Evolutionary conservation across 495 filamentous ascomycete species (phyloP).

Genomic region (Neurospora tetrasperma): DNA sequence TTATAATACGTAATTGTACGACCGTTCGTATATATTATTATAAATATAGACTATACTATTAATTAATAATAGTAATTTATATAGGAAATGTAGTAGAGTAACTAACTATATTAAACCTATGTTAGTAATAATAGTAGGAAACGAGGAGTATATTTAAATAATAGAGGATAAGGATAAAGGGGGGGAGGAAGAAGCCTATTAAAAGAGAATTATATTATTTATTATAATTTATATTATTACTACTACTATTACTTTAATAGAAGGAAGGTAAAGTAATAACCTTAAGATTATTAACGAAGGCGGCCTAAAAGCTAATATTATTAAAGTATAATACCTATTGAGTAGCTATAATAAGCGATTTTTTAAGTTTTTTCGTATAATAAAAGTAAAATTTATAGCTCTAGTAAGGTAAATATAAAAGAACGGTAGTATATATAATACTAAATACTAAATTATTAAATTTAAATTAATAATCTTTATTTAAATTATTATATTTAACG

Average conservation of each 20-base stretch:
- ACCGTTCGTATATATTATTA: too few species aligned
- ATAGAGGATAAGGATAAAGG: too few species aligned
- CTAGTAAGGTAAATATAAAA: not conserved
- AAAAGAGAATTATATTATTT: too few species aligned
- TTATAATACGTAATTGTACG: too few species aligned
- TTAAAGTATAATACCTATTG: not conserved
- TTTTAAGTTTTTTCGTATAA: not conserved
- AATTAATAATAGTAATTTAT: too few species aligned
- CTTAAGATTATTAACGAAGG: not conserved
- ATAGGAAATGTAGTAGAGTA: too few species aligned
- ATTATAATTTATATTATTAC: accelerated
- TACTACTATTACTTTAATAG: too few species aligned
- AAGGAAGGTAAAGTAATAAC: too few species aligned
- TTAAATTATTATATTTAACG: not conserved
- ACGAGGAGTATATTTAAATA: too few species aligned
- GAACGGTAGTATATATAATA: not conserved
- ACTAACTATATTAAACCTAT: too few species aligned
- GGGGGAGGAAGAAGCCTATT: too few species aligned
- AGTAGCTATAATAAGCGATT: not conserved
- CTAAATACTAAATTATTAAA: not conserved
- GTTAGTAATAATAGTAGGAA: too few species aligned
- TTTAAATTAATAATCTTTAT: not conserved
- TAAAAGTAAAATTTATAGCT: not conserved
- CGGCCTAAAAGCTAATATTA: not conserved
- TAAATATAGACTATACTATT: accelerated